Conservation (phyloP, 2,329 filamentous ascomycete genomes). For the Botryotinia globosa region DNA sequence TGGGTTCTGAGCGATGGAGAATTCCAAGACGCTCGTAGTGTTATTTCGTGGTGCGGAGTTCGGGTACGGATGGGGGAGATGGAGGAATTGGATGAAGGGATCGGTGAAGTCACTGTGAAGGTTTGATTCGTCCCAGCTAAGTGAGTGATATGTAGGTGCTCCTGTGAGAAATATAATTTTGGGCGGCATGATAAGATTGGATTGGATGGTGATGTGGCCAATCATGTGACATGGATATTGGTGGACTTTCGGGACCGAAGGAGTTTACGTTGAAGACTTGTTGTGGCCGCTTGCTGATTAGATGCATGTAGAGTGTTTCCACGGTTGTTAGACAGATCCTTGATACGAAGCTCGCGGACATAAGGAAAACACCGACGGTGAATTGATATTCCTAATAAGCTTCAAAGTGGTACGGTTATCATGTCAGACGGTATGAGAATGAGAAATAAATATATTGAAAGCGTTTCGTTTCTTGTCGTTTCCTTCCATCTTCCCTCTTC, state of each 20-base stretch:
- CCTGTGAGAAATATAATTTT: slow-evolving; percentile 20
- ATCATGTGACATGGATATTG: background rate
- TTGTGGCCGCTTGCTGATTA: background rate
- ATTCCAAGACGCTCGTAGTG: slow-evolving; percentile 16
- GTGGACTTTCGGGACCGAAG: slow-evolving; percentile 6
- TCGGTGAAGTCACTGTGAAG: slow-evolving; percentile 50
- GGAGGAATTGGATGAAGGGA: slow-evolving; percentile 43
- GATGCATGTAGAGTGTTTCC: too few species aligned
- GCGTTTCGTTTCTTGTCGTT: background rate
- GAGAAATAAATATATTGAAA: background rate
- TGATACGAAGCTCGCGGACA: slow-evolving; percentile 4
- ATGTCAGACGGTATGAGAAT: background rate
- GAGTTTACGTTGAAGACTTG: background rate
- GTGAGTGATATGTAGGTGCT: slow-evolving; percentile 53
- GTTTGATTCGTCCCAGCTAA: slow-evolving; percentile 53
- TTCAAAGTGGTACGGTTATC: background rate
- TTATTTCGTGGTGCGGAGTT: slow-evolving; percentile 14
- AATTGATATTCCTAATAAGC: background rate
- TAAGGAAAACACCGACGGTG: background rate
- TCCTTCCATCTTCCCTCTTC: background rate
- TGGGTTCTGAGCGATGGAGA: slow-evolving; percentile 18
- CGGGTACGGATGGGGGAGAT: slow-evolving; percentile 22
- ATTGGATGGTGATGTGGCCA: background rate
- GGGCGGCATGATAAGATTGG: slow-evolving; percentile 12
- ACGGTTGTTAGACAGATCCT: too few species aligned